These are phyloP conservation scores for Acanthamoeba divionensis DNA, from an alignment of 208 protist genomes.

Conservation along the genomic window DNA sequence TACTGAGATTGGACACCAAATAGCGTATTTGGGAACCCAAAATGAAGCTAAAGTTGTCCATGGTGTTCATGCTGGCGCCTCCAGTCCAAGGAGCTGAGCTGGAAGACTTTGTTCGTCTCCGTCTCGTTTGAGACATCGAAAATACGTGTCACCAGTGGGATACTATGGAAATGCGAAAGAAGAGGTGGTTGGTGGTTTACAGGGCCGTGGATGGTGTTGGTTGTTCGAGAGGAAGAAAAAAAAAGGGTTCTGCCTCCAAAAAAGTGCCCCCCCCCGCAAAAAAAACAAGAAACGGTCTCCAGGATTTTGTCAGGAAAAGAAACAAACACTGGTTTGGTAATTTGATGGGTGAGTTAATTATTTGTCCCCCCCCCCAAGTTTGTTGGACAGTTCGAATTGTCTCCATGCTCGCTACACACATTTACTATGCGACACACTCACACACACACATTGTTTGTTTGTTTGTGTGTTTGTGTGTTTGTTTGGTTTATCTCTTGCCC, in stretches of 20 bases:
- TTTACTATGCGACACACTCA: no score
- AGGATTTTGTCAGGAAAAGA: no score
- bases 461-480: no score
- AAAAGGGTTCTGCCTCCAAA: no score
- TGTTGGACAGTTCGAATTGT: no score
- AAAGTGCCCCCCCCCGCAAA: background rate
- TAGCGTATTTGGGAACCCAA: slow-evolving; percentile 65
- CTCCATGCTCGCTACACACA: no score
- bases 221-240: background rate
- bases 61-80: background rate
- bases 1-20: slow-evolving; percentile 53
- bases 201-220: no score
- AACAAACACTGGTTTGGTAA: no score
- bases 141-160: background rate
- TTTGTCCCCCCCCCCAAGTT: no score
- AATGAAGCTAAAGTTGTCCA: slow-evolving; percentile 54
- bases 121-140: slow-evolving; percentile 23
- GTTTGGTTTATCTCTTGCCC: no score
- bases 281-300: background rate
- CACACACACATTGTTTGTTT: no score
- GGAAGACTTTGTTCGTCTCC: slow-evolving; percentile 10
- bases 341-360: no score
- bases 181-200: background rate
- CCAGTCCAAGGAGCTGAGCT: background rate
- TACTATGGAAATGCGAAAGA: background rate